phyloP scores from a whole-genome alignment of 495 filamentous ascomycete genomes.

The Tuber calosporum region DNA sequence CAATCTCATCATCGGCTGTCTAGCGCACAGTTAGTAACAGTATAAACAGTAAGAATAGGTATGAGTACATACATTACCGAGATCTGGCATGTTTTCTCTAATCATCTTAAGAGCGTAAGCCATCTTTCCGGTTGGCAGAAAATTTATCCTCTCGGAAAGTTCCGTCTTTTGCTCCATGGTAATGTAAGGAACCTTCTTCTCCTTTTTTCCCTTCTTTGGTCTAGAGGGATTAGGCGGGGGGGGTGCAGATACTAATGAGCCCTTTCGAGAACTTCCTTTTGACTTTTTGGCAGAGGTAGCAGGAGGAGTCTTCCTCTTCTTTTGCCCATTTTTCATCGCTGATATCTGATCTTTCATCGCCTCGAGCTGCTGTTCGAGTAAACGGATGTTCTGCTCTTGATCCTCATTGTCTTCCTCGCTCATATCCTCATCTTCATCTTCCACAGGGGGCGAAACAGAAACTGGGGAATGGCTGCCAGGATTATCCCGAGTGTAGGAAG shows the following conservation, averaged over 20 bases:
- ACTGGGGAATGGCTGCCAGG: constrained; percentile 51
- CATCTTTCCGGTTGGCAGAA: constrained; percentile 53
- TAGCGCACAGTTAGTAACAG: constrained; percentile 12
- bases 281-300: constrained; percentile 49
- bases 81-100: constrained; percentile 71
- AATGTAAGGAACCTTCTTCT: constrained; percentile 40
- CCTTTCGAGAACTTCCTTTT: constrained; percentile 40
- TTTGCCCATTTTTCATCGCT: constrained; percentile 50
- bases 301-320: constrained; percentile 58
- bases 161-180: constrained; percentile 46
- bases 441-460: constrained; percentile 51
- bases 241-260: constrained; percentile 15
- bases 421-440: constrained; percentile 62
- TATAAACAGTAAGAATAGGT: neutral
- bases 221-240: constrained; percentile 25
- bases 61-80: constrained; percentile 48
- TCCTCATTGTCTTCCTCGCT: constrained; percentile 53
- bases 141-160: constrained; percentile 42
- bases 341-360: constrained; percentile 62
- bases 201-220: constrained; percentile 33
- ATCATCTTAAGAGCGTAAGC: constrained; percentile 80
- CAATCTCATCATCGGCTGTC: constrained; percentile 49
- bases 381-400: constrained; percentile 47
- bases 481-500: constrained; percentile 69
- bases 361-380: constrained; percentile 59